Conservation (phyloP, 768 basidiomycete species). For the Lactifluus pinguis region DNA sequence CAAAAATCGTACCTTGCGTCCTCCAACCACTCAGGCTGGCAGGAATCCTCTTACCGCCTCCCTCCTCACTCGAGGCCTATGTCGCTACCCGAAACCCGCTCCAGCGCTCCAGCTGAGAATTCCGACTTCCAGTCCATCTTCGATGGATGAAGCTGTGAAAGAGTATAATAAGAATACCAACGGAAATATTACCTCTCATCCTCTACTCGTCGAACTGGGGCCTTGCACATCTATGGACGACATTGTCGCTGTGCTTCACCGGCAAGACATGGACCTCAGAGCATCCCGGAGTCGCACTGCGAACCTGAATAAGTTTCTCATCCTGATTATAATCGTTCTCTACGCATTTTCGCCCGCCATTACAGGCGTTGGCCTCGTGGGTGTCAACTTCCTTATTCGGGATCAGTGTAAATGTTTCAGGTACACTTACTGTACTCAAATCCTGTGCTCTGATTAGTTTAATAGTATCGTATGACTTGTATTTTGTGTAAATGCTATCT, state of each 20-base stretch:
- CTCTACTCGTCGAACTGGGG: background rate
- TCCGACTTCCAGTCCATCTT: background rate
- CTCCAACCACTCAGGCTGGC: no score
- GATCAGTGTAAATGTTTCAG: background rate
- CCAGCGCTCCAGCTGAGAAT: background rate
- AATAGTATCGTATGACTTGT: no score
- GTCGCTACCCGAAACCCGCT: background rate
- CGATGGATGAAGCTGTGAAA: background rate
- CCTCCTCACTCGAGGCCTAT: no score
- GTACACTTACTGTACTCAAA: no score
- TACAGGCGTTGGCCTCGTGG: background rate
- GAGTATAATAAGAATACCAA: background rate
- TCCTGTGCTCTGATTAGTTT: no score
- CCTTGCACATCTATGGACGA: background rate
- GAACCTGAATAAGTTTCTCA: background rate
- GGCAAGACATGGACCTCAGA: background rate
- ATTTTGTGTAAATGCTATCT: no score
- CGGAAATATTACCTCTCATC: background rate
- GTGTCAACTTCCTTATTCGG: background rate
- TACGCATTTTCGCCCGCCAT: background rate
- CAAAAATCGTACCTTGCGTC: no score
- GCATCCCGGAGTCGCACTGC: background rate
- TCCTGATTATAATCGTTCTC: background rate
- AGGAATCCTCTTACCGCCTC: no score
- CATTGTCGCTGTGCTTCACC: background rate